Conservation (phyloP, 2,329 filamentous ascomycete genomes). For the Pseudopyricularia javanii region DNA sequence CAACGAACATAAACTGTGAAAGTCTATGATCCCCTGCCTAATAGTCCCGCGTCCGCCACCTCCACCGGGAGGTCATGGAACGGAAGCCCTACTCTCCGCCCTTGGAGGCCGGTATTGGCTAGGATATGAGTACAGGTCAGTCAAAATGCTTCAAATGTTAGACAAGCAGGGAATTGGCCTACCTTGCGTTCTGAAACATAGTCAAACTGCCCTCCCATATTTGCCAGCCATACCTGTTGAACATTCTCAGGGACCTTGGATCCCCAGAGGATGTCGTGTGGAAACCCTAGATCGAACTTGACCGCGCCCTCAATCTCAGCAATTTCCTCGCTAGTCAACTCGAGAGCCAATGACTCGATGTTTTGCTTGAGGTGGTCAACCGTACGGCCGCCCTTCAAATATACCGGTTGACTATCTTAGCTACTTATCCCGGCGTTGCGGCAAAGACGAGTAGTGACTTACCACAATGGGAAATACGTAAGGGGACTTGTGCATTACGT, state of each 20-base stretch:
- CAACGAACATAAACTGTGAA: neutral
- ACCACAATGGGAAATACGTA: conserved; percentile 60
- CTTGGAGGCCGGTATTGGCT: conserved; percentile 28
- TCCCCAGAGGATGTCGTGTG: conserved; percentile 43
- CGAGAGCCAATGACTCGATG: conserved; percentile 52
- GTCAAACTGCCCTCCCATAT: conserved; percentile 35
- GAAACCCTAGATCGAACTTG: conserved; percentile 56
- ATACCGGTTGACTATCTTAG: neutral
- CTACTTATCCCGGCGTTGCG: neutral
- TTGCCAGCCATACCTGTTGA: conserved; percentile 29
- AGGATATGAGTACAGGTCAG: neutral
- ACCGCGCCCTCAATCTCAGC: conserved; percentile 50
- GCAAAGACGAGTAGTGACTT: neutral
- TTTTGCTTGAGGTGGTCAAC: conserved; percentile 58
- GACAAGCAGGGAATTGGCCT: neutral
- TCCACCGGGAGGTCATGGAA: conserved; percentile 3
- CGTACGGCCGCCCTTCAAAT: conserved; percentile 44
- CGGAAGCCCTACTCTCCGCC: conserved; percentile 27
- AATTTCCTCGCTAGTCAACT: conserved; percentile 49
- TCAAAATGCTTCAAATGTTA: neutral
- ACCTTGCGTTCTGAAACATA: conserved; percentile 24
- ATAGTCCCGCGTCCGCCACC: conserved; percentile 6
- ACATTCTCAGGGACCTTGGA: conserved; percentile 21
- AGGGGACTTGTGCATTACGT: conserved; percentile 59
- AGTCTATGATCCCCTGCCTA: neutral